Percentiles rank a stretch among this genome's conserved stretches.
Evolutionary conservation across 148 eudicot species (phyloP).

Genomic region (Vaccinium darrowii): DNA sequence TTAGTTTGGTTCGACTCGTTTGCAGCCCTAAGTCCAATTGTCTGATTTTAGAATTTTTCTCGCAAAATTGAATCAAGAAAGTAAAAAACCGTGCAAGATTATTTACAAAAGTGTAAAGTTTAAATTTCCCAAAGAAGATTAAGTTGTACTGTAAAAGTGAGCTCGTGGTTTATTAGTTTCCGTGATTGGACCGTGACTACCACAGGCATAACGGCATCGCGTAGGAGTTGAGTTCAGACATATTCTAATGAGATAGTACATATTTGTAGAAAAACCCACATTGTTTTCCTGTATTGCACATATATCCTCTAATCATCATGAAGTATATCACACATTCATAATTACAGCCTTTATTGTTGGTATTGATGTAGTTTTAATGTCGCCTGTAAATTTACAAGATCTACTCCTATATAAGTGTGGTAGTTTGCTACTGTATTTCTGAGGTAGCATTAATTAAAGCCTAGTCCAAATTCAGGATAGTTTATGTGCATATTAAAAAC

Average conservation of each 20-base stretch:
- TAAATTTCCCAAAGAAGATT: too few relatives aligned
- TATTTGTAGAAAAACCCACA: not conserved
- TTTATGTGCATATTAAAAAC: too few relatives aligned
- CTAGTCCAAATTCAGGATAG: too few relatives aligned
- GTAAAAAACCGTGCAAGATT: too few relatives aligned
- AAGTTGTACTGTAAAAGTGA: too few relatives aligned
- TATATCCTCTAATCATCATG: not conserved
- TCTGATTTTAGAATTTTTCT: too few relatives aligned
- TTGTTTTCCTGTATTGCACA: not conserved
- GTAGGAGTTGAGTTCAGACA: not conserved
- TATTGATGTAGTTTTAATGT: not conserved
- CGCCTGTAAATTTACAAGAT: not conserved
- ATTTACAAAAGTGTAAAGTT: too few relatives aligned
- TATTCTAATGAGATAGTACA: not conserved
- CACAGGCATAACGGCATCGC: not conserved
- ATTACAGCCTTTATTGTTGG: not conserved
- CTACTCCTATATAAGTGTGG: not conserved
- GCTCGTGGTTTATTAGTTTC: too few relatives aligned
- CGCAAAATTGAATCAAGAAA: too few relatives aligned
- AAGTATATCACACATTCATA: not conserved
- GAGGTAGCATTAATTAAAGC: not conserved
- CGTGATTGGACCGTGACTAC: not conserved
- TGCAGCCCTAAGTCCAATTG: too few relatives aligned
- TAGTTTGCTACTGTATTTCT: not conserved
- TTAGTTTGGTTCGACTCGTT: too few relatives aligned